Evolutionary conservation across 768 basidiomycete genomes (phyloP), one percentile per base, ranked within the genome.

Genomic region (Tulasnella sp.): DNA sequence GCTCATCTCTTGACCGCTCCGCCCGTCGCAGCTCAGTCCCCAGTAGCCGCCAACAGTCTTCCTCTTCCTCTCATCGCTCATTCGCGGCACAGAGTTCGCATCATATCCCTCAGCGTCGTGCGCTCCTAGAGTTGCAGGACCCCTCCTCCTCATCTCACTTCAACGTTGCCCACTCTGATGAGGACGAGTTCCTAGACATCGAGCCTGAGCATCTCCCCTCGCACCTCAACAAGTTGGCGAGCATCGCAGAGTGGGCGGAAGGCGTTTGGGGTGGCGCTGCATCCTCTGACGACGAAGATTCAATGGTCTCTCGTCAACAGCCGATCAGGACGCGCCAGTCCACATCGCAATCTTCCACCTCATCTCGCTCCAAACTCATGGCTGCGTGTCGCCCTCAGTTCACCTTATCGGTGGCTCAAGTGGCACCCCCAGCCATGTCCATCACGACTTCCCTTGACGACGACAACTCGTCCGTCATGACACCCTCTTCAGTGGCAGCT

Each of bases 381-480:
- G 32, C 44, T 48, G 50, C 56, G 9, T 32, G 26, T 13, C 56
- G 26, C 2, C 56, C 56, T 9, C 56, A 44, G 27, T 58, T 58
- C 29, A 27, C 56, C 3, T 29, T 58, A 23, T 48, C 56, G 21
- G 56, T 44, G 24, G 43, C 43, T 17, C 21, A 30, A 24, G 42
- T 58, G 13, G 56, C 56, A 8, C 56, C 56, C n/a, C 56, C 56
- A 48, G 48, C 56, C n/a, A 50, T 58, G 44, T 58, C 56, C 24
- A 50, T 58, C 44, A 47, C 56, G 23, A 58, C 56, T 30, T 48
- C 45, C 7, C 5, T 21, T n/a, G 56, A 58, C 44, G 43, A 47
- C 38, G 56, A 58, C 45, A 24, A 34, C n/a, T 58, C 24, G 42
- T 58, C 56, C 38, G 29, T 58, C 56, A 27, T 47, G 24, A 58